Base-by-base conservation (phyloP, 225 moss, liverwort and hornwort species). In the Ulota crispa region DNA sequence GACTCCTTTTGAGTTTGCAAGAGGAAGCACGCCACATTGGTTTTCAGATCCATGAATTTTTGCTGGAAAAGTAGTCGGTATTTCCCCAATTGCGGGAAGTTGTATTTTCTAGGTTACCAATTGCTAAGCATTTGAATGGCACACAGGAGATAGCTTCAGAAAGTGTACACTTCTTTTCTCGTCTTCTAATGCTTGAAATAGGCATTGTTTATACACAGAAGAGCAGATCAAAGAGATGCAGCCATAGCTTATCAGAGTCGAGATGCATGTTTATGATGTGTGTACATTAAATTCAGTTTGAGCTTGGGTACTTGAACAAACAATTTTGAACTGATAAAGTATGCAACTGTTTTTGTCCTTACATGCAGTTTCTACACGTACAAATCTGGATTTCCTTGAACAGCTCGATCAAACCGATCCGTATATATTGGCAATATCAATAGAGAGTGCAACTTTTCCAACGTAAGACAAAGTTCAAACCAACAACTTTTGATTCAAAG, bases 21-120 rank as follows among this genome's bases (percentile, higher is more conserved):
- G 92, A 85, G 45, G 92, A 88, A 76, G 92, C 94, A 39, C 91
- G 92, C 73, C 93, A 90, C 62, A 87, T 89, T 21, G 95, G 95
- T 73, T 80, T 89, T 56, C 88, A 85, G 41, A 92, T 97, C 76
- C 83, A 91, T 41, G 94, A 94, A 72, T 83, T 80, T 83, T 55
- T 87, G 66, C 24, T 87, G 67, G 79, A 83, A 23, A 80, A 83
- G 61, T 83, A 77, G 72, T 63, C 18, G 6, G 27, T 3, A 4
- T 55, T 30, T 21, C 8, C 42, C 43, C 78, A 53, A 54, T 59
- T 9, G 8, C 16, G 27, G 42, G 41, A 65, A 9, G 23, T 36
- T 59, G 26, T 41, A 66, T 31, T 75, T 53, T 76, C 67, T 91
- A 75, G 92, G 90, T 36, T 85, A 85, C 65, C 85, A 50, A 15